Evolutionary conservation across 768 basidiomycete species (phyloP), one percentile per base, ranked within the genome.

Genomic region (Myochromella boudieri): DNA sequence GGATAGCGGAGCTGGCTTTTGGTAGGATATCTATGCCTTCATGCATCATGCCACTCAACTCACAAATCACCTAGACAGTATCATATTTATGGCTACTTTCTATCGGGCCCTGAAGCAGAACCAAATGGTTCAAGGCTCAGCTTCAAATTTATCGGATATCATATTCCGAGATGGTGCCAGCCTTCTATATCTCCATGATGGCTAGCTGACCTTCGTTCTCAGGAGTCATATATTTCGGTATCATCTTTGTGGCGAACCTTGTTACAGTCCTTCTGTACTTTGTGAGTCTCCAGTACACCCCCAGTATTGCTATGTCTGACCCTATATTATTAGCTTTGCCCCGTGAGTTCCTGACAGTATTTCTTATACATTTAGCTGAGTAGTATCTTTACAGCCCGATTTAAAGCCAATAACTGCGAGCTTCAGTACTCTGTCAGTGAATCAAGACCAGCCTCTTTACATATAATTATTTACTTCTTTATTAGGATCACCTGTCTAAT

Each of bases 381-480:
- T 9, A n/a, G 4, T 26, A 24, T 39, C 8, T 14, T 18, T 37
- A 11, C 18, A 68, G 64, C 56, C 62, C 1, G 65, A 71, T 44
- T 53, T 69, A 26, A 68, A 71, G 53, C 64, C 68, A 7, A 54
- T 69, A 3, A 67, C 67, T 32, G 69, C 68, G 11, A 68, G 68
- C 49, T 69, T 71, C 44, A 69, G 66, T 38, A 67, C 67, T 6
- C 33, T 68, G 69, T 68, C 42, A 46, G 65, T 39, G 3, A 12
- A 1, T 15, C 2, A 0, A 29, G n/a, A 2, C 5, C 26, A 11
- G 22, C 17, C 20, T 24, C 24, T n/a, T 3, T 14, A 9, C 6
- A 14, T 1, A 29, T 22, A 3, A 18, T 36, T n/a, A 32, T 11
- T 4, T 12, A 14, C n/a, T 14, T 25, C 1, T 24, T 22, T 14